Percentiles rank a stretch among this genome's conserved stretches.
Evolutionary conservation across 202 grass and related monocot genomes (phyloP).

Genomic region (Alloteropsis angusta): DNA sequence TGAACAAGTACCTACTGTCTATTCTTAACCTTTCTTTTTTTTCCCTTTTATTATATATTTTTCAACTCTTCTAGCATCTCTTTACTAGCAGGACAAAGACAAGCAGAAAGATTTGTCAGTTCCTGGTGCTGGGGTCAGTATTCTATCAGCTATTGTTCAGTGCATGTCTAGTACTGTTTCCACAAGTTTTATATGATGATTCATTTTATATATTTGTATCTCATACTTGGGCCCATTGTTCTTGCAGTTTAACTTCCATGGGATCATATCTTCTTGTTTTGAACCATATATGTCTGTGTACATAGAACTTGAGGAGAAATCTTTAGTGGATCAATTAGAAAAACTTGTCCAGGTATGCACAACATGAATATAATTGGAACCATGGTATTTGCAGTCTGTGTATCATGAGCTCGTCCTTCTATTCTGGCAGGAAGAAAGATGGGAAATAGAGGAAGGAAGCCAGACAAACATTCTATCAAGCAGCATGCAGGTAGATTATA

Average conservation of each 20-base stretch:
- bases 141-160: slow-evolving; percentile 21
- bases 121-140: slow-evolving; percentile 85
- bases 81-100: slow-evolving; percentile 61
- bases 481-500: slow-evolving; percentile 73
- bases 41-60: not conserved
- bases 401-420: slow-evolving; percentile 25
- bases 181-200: not conserved
- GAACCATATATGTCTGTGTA: slow-evolving; percentile 88
- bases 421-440: slow-evolving; percentile 82
- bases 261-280: slow-evolving; percentile 99
- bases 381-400: slow-evolving; percentile 6
- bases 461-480: slow-evolving; percentile 97
- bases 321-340: slow-evolving; percentile 90
- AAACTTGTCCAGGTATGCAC: slow-evolving; percentile 88
- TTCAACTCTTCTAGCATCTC: slow-evolving; percentile 32
- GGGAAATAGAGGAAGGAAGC: slow-evolving; percentile 98
- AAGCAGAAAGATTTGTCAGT: slow-evolving; percentile 84
- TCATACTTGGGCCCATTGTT: slow-evolving; percentile 8
- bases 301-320: slow-evolving; percentile 96
- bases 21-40: not conserved
- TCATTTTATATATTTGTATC: slow-evolving; percentile 14
- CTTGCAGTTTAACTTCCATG: slow-evolving; percentile 96
- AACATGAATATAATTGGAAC: slow-evolving; percentile 5
- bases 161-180: slow-evolving; percentile 20
- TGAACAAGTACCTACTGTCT: slow-evolving; percentile 42